Evolutionary conservation across 2,329 filamentous ascomycete species (phyloP).

Genomic region (Canariomyces notabilis): DNA sequence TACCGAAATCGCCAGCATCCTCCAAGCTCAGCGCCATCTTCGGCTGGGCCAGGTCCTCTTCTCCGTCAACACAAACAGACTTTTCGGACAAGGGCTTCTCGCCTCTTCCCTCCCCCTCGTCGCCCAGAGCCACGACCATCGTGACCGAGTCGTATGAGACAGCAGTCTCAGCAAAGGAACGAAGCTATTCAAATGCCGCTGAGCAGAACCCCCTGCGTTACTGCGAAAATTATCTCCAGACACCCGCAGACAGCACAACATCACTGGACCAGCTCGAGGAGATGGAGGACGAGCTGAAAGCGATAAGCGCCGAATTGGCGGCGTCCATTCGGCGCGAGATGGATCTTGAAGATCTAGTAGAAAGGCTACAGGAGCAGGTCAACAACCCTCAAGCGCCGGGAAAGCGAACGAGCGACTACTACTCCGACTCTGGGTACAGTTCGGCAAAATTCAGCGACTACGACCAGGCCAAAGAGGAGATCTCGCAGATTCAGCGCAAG

Average conservation of each 20-base stretch:
- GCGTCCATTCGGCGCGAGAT: conserved; percentile 91
- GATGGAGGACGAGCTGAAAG: conserved; percentile 89
- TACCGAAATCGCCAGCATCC: conserved; percentile 50
- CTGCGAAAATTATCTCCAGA: conserved; percentile 48
- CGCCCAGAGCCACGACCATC: conserved; percentile 35
- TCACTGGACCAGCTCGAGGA: conserved; percentile 63
- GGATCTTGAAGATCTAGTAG: conserved; percentile 91
- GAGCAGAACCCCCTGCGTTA: conserved; percentile 43
- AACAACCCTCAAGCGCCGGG: conserved; percentile 52
- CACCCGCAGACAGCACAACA: conserved; percentile 38
- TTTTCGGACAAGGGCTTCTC: conserved; percentile 45
- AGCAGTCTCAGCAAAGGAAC: conserved; percentile 35
- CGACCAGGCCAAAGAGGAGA: conserved; percentile 61
- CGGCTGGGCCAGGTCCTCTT: conserved; percentile 44
- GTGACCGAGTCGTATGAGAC: conserved; percentile 38
- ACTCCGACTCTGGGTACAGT: conserved; percentile 90
- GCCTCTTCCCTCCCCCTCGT: conserved; percentile 48
- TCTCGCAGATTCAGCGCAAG: conserved; percentile 76
- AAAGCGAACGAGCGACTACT: conserved; percentile 91
- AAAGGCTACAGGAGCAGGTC: conserved; percentile 75
- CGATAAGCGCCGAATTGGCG: conserved; percentile 89
- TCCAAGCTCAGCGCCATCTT: conserved; percentile 49
- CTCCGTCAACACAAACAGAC: conserved; percentile 44
- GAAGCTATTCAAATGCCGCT: conserved; percentile 38
- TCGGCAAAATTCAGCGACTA: conserved; percentile 71